Percentiles rank a stretch among this genome's conserved stretches.
Evolutionary conservation across 768 basidiomycete genomes (phyloP).

Genomic region (Hypholoma fasciculare): DNA sequence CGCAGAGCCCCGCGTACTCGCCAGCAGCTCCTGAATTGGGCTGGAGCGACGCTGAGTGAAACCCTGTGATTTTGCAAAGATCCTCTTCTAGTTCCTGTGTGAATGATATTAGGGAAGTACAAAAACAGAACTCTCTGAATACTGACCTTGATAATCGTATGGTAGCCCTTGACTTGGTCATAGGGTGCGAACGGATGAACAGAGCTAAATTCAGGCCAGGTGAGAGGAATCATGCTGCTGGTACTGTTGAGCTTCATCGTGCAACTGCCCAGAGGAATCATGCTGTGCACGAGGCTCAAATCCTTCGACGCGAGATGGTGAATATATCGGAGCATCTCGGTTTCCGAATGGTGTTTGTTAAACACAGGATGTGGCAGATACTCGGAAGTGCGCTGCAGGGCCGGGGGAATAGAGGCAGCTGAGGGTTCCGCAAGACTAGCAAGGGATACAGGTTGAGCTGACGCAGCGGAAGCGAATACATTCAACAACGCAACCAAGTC

Average conservation of each 20-base stretch:
- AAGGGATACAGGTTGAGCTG: constrained; percentile 44
- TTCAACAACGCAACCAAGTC: constrained; percentile 80
- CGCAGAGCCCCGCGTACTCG: constrained; percentile 93
- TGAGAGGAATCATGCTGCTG: constrained; percentile 95
- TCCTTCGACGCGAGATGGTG: constrained; percentile 94
- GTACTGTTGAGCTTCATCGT: constrained; percentile 99
- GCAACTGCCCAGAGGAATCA: constrained; percentile 95
- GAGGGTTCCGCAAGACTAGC: constrained; percentile 46
- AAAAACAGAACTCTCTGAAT: not conserved
- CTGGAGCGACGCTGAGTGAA: constrained; percentile 93
- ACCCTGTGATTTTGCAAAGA: constrained; percentile 95
- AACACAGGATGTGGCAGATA: constrained; percentile 89
- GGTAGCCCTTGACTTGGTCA: constrained; percentile 90
- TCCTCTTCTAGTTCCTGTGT: constrained; percentile 85
- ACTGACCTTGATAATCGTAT: constrained; percentile 70
- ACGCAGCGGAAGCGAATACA: constrained; percentile 73
- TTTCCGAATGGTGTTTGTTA: constrained; percentile 97
- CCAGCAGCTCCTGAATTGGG: constrained; percentile 99
- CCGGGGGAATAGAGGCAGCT: constrained; percentile 49
- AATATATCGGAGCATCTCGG: constrained; percentile 97
- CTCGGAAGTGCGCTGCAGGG: constrained; percentile 59
- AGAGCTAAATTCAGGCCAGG: constrained; percentile 87
- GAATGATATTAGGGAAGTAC: not conserved
- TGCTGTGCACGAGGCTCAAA: constrained; percentile 90
- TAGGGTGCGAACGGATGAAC: constrained; percentile 93